These are phyloP conservation scores for Crithidia mellificae DNA, from an alignment of 208 protist species.

Conservation along the genomic window DNA sequence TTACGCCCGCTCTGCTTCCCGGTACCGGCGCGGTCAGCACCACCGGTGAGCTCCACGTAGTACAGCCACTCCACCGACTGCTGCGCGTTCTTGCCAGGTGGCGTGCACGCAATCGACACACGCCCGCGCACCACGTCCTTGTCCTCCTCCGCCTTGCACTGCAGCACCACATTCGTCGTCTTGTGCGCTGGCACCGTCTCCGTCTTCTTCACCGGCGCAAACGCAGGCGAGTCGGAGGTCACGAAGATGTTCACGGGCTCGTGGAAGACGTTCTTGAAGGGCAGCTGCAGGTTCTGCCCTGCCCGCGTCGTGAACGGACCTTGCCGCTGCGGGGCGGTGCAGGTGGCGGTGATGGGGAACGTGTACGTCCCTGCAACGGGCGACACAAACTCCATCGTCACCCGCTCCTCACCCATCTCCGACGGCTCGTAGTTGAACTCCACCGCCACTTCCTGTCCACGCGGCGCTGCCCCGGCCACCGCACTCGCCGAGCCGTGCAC, in stretches of 20 bases:
- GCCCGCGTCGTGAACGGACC: slow-evolving; percentile 86
- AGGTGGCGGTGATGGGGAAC: slow-evolving; percentile 89
- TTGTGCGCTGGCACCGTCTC: slow-evolving; percentile 89
- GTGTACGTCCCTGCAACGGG: slow-evolving; percentile 88
- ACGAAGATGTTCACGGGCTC: slow-evolving; percentile 79
- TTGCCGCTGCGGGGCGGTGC: slow-evolving; percentile 90
- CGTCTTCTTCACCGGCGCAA: slow-evolving; percentile 80
- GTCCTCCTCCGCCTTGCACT: slow-evolving; percentile 63
- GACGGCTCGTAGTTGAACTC: slow-evolving; percentile 95
- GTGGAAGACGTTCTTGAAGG: slow-evolving; percentile 95
- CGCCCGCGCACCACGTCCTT: slow-evolving; percentile 32
- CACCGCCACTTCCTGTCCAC: slow-evolving; percentile 89
- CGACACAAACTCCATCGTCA: slow-evolving; percentile 85
- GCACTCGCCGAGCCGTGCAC: slow-evolving; percentile 2
- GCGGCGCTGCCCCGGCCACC: slow-evolving; percentile 4
- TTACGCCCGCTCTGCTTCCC: slow-evolving; percentile 23
- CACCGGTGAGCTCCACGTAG: slow-evolving; percentile 67
- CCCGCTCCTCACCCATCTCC: slow-evolving; percentile 72
- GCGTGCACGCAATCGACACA: slow-evolving; percentile 41
- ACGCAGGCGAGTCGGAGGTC: slow-evolving; percentile 79
- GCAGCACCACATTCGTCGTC: slow-evolving; percentile 63
- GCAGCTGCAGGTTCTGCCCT: slow-evolving; percentile 64
- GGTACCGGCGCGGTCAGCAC: slow-evolving; percentile 16
- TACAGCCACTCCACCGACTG: slow-evolving; percentile 84
- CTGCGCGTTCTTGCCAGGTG: slow-evolving; percentile 35